These are phyloP conservation scores for Cokeromyces recurvatus DNA, from an alignment of 371 early-diverging fungal genomes.

Conservation along the genomic window DNA sequence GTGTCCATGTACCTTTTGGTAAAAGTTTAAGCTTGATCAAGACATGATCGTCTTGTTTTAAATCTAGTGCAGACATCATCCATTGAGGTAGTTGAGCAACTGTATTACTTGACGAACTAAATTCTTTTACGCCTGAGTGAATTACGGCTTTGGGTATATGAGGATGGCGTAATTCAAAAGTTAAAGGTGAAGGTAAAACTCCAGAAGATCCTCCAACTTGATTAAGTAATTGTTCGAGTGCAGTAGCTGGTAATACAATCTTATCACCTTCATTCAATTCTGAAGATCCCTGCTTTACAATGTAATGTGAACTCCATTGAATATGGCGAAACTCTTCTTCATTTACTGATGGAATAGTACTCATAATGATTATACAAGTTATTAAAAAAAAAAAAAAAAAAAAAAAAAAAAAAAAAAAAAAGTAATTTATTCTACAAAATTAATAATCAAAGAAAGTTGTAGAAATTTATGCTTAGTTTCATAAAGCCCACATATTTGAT, in stretches of 20 bases:
- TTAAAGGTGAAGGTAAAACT: constrained; percentile 61
- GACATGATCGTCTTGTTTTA: constrained; percentile 40
- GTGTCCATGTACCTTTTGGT: constrained; percentile 69
- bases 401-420: no score
- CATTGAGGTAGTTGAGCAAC: constrained; percentile 54
- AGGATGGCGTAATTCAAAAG: constrained; percentile 61
- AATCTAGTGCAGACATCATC: constrained; percentile 44
- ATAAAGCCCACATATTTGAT: no score
- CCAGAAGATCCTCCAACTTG: constrained; percentile 14
- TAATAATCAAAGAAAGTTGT: no score
- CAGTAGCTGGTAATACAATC: constrained; percentile 52
- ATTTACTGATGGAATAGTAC: no score
- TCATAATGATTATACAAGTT: no score
- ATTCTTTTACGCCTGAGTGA: constrained; percentile 78
- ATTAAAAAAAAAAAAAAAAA: no score
- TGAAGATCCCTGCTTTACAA: constrained; percentile 14
- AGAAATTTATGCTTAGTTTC: no score
- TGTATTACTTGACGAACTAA: constrained; percentile 48
- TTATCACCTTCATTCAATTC: constrained; percentile 58
- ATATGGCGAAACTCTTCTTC: no score
- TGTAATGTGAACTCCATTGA: constrained; percentile 17
- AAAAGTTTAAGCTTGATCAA: constrained; percentile 47
- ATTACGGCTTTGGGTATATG: constrained; percentile 28
- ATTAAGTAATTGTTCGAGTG: constrained; percentile 51
- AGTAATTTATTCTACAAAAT: no score